Base-by-base conservation (phyloP, 2,329 filamentous ascomycete species). In the Cytospora piceae region DNA sequence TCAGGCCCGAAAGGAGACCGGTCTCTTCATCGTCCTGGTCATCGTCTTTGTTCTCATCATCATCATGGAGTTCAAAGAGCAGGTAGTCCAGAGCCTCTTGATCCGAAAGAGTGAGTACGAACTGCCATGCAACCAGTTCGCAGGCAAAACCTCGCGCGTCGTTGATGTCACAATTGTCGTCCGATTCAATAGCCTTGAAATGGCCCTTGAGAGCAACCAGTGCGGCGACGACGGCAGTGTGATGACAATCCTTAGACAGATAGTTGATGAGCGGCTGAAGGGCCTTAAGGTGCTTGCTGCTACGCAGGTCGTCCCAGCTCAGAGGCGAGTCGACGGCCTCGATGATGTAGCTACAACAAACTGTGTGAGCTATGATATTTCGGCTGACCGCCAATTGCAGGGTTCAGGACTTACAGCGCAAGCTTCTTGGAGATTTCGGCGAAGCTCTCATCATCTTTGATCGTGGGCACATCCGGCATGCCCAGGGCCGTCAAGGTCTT, bases 71-170 rank as follows among this genome's bases (percentile, higher is more conserved):
- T 29, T 65, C 63, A n/a, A 65, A 65, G 3, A 65, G 52, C 22
- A 65, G 20, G 29, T 65, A 65, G 22, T 65, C 63, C 17, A 65
- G 63, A 42, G 63, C 63, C 3, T 65, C 63, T 51, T 65, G 63
- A 27, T 65, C 59, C 5, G 63, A 65, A 12, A 65, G 39, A 12
- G 58, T 54, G 34, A 65, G 37, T 20, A 65, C 63, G 14, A 65
- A 65, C 15, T 65, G 63, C 63, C 63, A 65, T n/a, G 63, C 63
- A 11, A 65, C 63, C 51, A 65, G 52, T 29, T 65, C 63, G 31
- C 63, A 61, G 37, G 63, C 63, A 57, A 61, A 53, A 3, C 63
- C 63, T 37, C 63, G 63, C 24, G 63, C 55, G 22, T 65, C 57
- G 37, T 65, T 65, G 63, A 65, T 32, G 15, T 58, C 63, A 32